Evolutionary conservation across 73 alveolate genomes (phyloP).

Genomic region (Effrenium voratum): DNA sequence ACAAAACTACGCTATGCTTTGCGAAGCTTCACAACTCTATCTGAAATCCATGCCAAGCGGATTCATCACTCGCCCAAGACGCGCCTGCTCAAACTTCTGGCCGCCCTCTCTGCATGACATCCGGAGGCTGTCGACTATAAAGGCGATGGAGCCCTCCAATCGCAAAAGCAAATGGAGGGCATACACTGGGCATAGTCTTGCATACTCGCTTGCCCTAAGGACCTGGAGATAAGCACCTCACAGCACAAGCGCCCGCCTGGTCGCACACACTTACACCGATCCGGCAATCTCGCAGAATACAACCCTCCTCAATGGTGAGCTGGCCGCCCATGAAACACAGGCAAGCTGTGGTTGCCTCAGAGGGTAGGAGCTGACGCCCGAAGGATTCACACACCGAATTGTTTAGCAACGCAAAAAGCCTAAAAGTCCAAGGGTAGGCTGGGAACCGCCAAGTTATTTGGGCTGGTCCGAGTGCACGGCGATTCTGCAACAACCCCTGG

Average conservation of each 20-base stretch:
- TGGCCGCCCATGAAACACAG: slow-evolving; percentile 82
- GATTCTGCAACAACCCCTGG: not conserved
- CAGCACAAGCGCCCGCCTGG: slow-evolving; percentile 11
- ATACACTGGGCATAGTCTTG: not conserved
- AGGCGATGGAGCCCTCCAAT: slow-evolving; percentile 62
- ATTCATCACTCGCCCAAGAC: too few species aligned
- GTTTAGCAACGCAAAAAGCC: too few species aligned
- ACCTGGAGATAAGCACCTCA: not conserved
- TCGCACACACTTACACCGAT: slow-evolving; percentile 68
- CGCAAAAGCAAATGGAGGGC: not conserved
- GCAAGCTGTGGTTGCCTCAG: slow-evolving; percentile 60
- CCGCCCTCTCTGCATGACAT: slow-evolving; percentile 83
- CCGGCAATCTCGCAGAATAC: slow-evolving; percentile 61
- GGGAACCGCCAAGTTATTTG: too few species aligned
- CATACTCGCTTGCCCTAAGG: not conserved
- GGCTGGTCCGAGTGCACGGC: too few species aligned
- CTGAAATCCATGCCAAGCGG: too few species aligned
- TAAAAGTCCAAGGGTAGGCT: too few species aligned
- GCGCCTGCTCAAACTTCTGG: slow-evolving; percentile 60
- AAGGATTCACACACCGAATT: too few species aligned
- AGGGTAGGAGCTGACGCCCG: too few species aligned
- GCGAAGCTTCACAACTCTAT: too few species aligned
- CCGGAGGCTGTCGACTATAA: slow-evolving; percentile 27
- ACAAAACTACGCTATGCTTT: too few species aligned
- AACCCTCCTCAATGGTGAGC: slow-evolving; percentile 65